These are phyloP conservation scores for Eimeria sp. DNA, from an alignment of 169 alveolate species.

Conservation along the genomic window DNA sequence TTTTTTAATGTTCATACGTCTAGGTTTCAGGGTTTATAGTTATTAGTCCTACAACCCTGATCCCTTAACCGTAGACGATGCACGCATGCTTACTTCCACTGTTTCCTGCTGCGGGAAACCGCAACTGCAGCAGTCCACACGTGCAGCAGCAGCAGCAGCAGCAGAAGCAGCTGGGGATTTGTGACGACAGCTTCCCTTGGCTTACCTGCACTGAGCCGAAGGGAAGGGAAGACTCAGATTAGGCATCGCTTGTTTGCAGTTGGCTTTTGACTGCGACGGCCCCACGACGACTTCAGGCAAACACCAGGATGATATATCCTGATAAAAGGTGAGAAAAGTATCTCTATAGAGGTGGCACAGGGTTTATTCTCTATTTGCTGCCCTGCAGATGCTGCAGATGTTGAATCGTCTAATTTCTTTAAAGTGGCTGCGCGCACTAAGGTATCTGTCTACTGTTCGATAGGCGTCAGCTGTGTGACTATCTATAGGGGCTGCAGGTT, in stretches of 20 bases:
- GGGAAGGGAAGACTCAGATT: constrained; percentile 57
- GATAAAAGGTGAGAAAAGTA: background rate
- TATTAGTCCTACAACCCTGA: no score
- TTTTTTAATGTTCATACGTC: no score
- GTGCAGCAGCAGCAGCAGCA: background rate
- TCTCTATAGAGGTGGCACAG: background rate
- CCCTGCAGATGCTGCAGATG: background rate
- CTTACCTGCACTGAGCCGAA: constrained; percentile 69
- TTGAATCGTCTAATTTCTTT: no score
- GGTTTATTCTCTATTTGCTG: background rate
- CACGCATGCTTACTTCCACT: background rate
- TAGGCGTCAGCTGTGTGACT: no score
- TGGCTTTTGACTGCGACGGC: constrained; percentile 50
- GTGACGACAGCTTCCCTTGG: background rate
- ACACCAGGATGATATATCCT: constrained; percentile 55
- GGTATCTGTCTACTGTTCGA: background rate
- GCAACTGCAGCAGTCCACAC: background rate
- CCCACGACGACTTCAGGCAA: constrained; percentile 31
- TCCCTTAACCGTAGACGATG: no score
- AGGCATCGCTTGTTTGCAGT: constrained; percentile 53
- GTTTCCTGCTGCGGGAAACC: background rate
- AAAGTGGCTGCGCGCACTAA: no score
- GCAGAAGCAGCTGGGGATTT: background rate
- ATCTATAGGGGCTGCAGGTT: no score
- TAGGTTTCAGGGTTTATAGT: no score